Evolutionary conservation across 2,329 filamentous ascomycete species (phyloP), one percentile per base, ranked within the genome.

Genomic region (Exophiala aquamarina): DNA sequence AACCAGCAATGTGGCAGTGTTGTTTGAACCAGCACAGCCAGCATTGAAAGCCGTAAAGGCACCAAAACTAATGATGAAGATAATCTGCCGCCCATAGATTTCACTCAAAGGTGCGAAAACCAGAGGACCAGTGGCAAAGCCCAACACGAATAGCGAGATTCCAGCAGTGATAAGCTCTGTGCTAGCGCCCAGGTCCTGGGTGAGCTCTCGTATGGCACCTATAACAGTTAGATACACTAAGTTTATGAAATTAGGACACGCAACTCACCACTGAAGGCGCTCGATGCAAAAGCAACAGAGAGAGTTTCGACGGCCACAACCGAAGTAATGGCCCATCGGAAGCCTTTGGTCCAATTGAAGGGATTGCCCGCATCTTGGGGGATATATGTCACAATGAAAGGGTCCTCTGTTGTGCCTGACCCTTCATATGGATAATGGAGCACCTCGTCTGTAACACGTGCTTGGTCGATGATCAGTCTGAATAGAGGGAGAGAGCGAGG

Each of bases 351-450:
- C 58, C 82, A 86, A 39, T 71, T 70, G 73, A 84, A 77, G 1
- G 86, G 83, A 63, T 89, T 86, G 54, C 80, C 77, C 8, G 78
- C 76, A 62, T 90, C 86, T 42, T 81, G 66, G 14, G 79, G 76
- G 17, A 87, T 76, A 68, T 84, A 90, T 45, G 81, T 78, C 55
- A 89, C 84, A 23, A 82, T 67, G 54, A 79, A 89, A 1, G 86
- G 86, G 32, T 84, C 79, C 34, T 84, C 79, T 7, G 73, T 63
- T 2, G 85, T 89, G 50, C 86, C 86, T 10, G 75, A 65, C 19
- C 83, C 83, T 13, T 66, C 61, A 57, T 85, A 87, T 3, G 67
- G 63, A 63, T 79, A 71, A 41, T 77, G 69, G 36, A 83, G 65
- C 7, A 84, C 76, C 43, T 76, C 74, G 37, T 75, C 70, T 0